phyloP scores from a whole-genome alignment of 2,329 filamentous ascomycete genomes.

The Alternaria arbusti region DNA sequence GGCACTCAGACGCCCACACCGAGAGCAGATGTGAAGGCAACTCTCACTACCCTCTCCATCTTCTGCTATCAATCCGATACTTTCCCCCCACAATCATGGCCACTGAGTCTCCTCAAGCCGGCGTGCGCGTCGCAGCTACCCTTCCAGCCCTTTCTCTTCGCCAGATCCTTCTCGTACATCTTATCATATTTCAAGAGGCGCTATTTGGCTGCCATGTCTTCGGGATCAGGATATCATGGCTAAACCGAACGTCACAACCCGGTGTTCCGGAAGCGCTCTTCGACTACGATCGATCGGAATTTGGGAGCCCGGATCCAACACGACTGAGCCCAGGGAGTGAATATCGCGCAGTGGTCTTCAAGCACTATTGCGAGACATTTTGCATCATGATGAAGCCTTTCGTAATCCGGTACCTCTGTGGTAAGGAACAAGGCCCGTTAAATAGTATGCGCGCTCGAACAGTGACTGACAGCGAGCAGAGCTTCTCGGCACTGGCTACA shows the following conservation, averaged over 20 bases:
- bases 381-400: background rate
- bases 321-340: background rate
- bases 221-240: background rate
- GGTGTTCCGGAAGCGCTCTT: background rate
- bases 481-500: background rate
- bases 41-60: background rate
- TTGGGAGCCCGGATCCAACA: background rate
- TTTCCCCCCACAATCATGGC: background rate
- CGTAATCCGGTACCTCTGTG: background rate
- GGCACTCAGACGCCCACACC: background rate
- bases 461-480: background rate
- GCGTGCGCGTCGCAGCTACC: background rate
- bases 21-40: background rate
- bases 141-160: background rate
- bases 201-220: background rate
- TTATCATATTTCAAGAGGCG: conserved; percentile 1
- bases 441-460: background rate
- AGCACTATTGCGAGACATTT: background rate
- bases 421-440: background rate
- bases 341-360: background rate
- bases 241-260: background rate
- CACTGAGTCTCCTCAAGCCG: background rate
- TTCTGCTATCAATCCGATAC: background rate
- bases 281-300: background rate
- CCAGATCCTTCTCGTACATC: background rate